phyloP scores from a whole-genome alignment of 371 early-diverging fungal genomes.

The Mucor velutinosus region DNA sequence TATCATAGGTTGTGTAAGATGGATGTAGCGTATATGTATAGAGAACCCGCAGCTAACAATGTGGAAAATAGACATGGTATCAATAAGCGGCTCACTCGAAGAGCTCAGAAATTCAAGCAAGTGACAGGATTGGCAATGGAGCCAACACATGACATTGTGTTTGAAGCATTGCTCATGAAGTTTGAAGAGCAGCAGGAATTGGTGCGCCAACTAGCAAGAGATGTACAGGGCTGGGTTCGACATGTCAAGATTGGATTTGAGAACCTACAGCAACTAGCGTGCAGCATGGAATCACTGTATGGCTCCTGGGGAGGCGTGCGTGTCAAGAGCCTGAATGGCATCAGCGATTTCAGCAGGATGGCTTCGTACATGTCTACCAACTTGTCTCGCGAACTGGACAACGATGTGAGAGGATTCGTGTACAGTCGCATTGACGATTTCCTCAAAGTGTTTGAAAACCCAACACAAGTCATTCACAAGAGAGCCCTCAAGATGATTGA shows the following conservation, averaged over 20 bases:
- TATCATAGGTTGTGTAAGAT: constrained; percentile 29
- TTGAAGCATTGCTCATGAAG: constrained; percentile 60
- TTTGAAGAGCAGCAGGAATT: constrained; percentile 63
- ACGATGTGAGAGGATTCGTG: constrained; percentile 42
- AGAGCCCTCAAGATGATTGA: constrained; percentile 77
- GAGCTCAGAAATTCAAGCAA: constrained; percentile 48
- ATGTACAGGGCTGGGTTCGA: constrained; percentile 60
- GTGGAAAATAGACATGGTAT: constrained; percentile 57
- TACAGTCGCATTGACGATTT: constrained; percentile 64
- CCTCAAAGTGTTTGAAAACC: constrained; percentile 66
- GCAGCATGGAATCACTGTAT: constrained; percentile 63
- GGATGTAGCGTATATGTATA: background rate
- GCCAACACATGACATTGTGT: constrained; percentile 59
- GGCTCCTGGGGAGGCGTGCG: constrained; percentile 39
- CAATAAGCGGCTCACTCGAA: constrained; percentile 67
- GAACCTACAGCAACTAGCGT: constrained; percentile 56
- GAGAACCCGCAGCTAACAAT: background rate
- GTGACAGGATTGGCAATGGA: constrained; percentile 43
- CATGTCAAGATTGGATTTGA: constrained; percentile 66
- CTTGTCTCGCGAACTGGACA: constrained; percentile 41
- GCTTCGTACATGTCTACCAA: constrained; percentile 26
- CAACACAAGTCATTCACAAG: constrained; percentile 75
- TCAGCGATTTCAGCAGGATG: constrained; percentile 35
- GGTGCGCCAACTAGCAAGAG: constrained; percentile 53
- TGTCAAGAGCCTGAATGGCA: constrained; percentile 34